A percentile compares a stretch with the other conserved stretches of the same genome.
phyloP scores from a whole-genome alignment of 2,329 filamentous ascomycete species.

The Podosphaera xanthii region DNA sequence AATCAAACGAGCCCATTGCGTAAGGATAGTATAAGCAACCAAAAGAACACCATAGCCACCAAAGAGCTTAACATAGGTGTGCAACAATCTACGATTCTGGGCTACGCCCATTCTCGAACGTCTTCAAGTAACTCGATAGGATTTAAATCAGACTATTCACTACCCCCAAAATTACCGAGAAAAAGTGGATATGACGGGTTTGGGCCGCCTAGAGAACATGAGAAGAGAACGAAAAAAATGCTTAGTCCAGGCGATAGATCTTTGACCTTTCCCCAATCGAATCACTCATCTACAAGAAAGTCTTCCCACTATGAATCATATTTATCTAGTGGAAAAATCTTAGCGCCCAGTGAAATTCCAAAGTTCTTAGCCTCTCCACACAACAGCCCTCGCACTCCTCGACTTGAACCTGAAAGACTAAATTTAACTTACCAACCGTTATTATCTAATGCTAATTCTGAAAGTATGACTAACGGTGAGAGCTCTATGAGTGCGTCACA shows the following conservation, averaged over 20 bases:
- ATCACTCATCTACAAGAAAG: constrained; percentile 3
- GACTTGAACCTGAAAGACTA: too few species aligned
- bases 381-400: too few species aligned
- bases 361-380: too few species aligned
- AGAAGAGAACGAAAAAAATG: constrained; percentile 19
- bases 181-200: constrained; percentile 36
- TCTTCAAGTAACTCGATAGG: constrained; percentile 9
- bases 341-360: too few species aligned
- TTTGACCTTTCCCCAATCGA: constrained; percentile 15
- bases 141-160: constrained; percentile 6
- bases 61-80: constrained; percentile 4
- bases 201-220: constrained; percentile 22
- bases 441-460: background rate
- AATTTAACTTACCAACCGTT: background rate
- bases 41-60: constrained; percentile 5
- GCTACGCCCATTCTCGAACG: constrained; percentile 9
- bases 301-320: too few species aligned
- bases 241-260: constrained; percentile 16
- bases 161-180: constrained; percentile 13
- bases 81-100: constrained; percentile 8
- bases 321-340: too few species aligned
- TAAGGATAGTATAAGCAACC: constrained; percentile 8
- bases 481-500: background rate
- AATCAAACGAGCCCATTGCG: constrained; percentile 11
- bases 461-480: background rate